Percentiles rank a stretch among this genome's conserved stretches.
These are phyloP conservation scores for Debaryomyces sp. DNA, from an alignment of 1,139 yeast genomes.

Conservation along the genomic window DNA sequence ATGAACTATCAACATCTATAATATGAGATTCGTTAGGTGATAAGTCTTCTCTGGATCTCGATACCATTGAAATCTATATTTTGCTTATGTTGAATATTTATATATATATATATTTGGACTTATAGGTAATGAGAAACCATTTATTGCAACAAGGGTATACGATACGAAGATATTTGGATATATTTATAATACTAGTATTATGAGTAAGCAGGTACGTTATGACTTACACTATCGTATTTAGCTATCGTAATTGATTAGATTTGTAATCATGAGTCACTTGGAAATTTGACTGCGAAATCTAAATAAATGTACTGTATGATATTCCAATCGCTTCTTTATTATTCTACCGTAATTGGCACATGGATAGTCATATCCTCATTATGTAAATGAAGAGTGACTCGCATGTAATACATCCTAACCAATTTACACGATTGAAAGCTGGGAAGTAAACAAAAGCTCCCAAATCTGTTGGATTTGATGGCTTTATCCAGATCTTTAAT, in stretches of 20 bases:
- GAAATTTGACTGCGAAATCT: not conserved
- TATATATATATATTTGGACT: not conserved
- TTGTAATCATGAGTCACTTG: constrained; percentile 4
- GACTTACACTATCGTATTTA: not conserved
- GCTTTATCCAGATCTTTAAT: constrained; percentile 6
- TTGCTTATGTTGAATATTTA: not conserved
- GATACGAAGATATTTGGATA: not conserved
- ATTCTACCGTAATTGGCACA: not conserved
- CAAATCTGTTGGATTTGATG: constrained; percentile 5
- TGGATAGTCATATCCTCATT: not conserved
- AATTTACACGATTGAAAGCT: constrained; percentile 6
- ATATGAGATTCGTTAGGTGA: not conserved
- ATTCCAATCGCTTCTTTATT: no score
- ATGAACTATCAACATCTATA: not conserved
- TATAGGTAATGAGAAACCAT: no score
- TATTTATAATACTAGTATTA: not conserved
- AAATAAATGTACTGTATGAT: not conserved
- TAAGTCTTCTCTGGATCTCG: not conserved
- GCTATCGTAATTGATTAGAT: not conserved
- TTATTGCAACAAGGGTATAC: no score
- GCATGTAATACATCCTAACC: constrained; percentile 5
- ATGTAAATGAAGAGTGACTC: not conserved
- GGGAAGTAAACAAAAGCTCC: constrained; percentile 5
- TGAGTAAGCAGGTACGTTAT: not conserved
- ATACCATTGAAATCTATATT: not conserved